Conservation (phyloP, 1,139 yeast species). For the Candida albicans region DNA sequence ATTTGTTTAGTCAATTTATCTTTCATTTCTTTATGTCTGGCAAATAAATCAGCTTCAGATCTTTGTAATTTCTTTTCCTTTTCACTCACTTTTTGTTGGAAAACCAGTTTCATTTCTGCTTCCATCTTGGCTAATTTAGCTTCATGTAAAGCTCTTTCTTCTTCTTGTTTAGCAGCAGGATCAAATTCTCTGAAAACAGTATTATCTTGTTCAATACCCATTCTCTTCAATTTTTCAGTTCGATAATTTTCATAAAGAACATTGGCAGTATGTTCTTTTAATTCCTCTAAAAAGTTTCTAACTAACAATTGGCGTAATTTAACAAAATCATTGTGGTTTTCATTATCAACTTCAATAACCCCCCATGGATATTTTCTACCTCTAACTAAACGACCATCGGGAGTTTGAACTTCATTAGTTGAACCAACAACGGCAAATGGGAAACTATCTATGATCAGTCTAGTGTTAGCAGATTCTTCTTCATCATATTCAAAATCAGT, state of each 20-base stretch:
- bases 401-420: constrained; percentile 66
- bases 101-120: constrained; percentile 93
- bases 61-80: constrained; percentile 97
- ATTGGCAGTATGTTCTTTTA: constrained; percentile 82
- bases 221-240: constrained; percentile 69
- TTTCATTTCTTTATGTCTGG: constrained; percentile 96
- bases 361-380: constrained; percentile 99
- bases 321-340: constrained; percentile 90
- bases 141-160: constrained; percentile 90
- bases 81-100: constrained; percentile 94
- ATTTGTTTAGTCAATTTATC: constrained; percentile 89
- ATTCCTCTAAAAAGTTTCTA: constrained; percentile 90
- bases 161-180: constrained; percentile 90
- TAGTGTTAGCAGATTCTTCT: constrained; percentile 67
- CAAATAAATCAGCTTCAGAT: constrained; percentile 94
- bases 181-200: constrained; percentile 91
- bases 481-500: constrained; percentile 79
- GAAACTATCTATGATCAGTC: constrained; percentile 64
- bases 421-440: constrained; percentile 98
- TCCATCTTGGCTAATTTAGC: constrained; percentile 94
- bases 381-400: constrained; percentile 79
- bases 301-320: constrained; percentile 86
- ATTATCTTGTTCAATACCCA: constrained; percentile 94
- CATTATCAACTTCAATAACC: constrained; percentile 91
- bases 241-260: constrained; percentile 86